Percentiles rank a stretch among this genome's conserved stretches.
Evolutionary conservation across 2,329 filamentous ascomycete species (phyloP).

Genomic region (Leptographium wingfieldii): DNA sequence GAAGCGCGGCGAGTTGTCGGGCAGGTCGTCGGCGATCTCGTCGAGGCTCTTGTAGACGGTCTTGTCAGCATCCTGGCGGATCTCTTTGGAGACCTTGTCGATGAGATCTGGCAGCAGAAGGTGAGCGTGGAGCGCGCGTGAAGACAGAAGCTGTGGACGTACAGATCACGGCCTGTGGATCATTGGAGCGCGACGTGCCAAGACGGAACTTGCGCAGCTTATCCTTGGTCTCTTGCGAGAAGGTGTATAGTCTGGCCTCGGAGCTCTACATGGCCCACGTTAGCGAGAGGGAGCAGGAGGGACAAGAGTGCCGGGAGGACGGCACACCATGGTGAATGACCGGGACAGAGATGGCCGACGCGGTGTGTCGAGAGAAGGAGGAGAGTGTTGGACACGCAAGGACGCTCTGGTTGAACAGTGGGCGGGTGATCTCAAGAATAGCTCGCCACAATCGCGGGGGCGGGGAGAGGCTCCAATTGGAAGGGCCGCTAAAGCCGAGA

Average conservation of each 20-base stretch:
- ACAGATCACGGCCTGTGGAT: slow-evolving; percentile 91
- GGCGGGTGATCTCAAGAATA: not conserved
- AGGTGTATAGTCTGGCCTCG: slow-evolving; percentile 82
- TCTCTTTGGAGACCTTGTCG: slow-evolving; percentile 81
- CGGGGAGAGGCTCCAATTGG: not conserved
- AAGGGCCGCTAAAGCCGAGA: not conserved
- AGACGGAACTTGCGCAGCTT: slow-evolving; percentile 91
- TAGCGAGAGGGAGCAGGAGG: not conserved
- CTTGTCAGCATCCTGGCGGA: slow-evolving; percentile 68
- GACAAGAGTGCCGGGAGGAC: not conserved
- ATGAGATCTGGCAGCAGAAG: slow-evolving; percentile 45
- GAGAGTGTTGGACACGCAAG: not conserved
- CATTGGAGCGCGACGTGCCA: slow-evolving; percentile 73
- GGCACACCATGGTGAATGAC: slow-evolving; percentile 1
- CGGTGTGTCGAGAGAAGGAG: too few species aligned
- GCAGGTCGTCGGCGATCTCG: slow-evolving; percentile 76
- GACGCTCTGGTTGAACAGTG: not conserved
- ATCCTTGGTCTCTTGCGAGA: slow-evolving; percentile 80
- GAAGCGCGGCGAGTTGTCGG: slow-evolving; percentile 82
- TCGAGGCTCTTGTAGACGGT: slow-evolving; percentile 68
- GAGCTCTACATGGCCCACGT: slow-evolving; percentile 37
- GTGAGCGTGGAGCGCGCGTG: not conserved
- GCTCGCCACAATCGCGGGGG: not conserved
- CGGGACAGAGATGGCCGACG: not conserved
- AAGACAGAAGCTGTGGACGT: slow-evolving; percentile 27